phyloP scores from a whole-genome alignment of 2,329 filamentous ascomycete genomes.

The Ophiostoma himal-ulmi region DNA sequence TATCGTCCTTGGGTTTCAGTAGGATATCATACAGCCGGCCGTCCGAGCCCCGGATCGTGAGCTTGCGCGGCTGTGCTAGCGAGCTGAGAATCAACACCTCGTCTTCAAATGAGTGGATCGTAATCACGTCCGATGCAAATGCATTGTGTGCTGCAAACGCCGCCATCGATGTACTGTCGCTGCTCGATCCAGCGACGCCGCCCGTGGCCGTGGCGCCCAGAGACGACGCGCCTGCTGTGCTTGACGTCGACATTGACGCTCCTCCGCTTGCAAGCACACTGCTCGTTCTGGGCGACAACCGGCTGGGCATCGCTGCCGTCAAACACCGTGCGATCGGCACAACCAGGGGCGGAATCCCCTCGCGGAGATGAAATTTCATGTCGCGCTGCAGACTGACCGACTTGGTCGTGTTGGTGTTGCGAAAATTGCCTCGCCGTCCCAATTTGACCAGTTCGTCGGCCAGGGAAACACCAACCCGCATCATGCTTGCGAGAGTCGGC shows the following conservation, averaged over 20 bases:
- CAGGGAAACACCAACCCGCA: slow-evolving; percentile 45
- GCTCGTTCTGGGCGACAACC: neutral
- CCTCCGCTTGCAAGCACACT: neutral
- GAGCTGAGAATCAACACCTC: slow-evolving; percentile 87
- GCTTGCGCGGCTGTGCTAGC: slow-evolving; percentile 82
- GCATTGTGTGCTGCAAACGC: slow-evolving; percentile 68
- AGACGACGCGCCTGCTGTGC: neutral
- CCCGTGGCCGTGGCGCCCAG: neutral
- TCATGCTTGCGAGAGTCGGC: slow-evolving; percentile 18
- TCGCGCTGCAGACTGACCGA: slow-evolving; percentile 69
- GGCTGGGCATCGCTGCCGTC: slow-evolving; percentile 66
- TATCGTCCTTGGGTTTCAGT: slow-evolving; percentile 96
- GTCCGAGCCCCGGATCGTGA: slow-evolving; percentile 83
- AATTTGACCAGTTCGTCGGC: slow-evolving; percentile 44
- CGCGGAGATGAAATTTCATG: slow-evolving; percentile 77
- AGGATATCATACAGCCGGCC: slow-evolving; percentile 83
- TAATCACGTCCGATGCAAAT: slow-evolving; percentile 80
- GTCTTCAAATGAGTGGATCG: slow-evolving; percentile 73
- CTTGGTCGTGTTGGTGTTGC: slow-evolving; percentile 66
- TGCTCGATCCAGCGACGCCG: neutral
- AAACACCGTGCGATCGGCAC: slow-evolving; percentile 83
- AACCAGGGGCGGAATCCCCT: slow-evolving; percentile 75
- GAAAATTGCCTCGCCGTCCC: slow-evolving; percentile 63
- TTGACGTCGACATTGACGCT: neutral
- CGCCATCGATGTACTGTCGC: slow-evolving; percentile 13